phyloP scores from a whole-genome alignment of 305 asterid genomes.

The Nicotiana rustica region DNA sequence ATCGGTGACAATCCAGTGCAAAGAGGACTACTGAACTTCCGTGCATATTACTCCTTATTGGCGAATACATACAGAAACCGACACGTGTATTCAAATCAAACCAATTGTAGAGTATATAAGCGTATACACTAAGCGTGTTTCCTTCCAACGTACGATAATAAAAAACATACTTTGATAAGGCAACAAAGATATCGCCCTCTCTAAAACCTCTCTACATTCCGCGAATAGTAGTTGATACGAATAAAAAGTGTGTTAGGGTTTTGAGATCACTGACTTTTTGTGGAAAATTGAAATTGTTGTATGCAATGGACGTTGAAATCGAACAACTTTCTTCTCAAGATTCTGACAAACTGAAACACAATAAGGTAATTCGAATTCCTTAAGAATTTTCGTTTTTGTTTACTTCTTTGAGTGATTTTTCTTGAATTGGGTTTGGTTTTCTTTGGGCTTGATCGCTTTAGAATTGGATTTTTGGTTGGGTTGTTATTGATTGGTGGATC shows the following conservation, averaged over 20 bases:
- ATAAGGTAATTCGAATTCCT: constrained; percentile 37
- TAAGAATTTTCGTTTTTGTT: not conserved
- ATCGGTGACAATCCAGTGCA: not conserved
- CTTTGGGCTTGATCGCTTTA: not conserved
- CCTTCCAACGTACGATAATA: constrained; percentile 36
- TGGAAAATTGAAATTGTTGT: not conserved
- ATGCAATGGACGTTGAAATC: constrained; percentile 44
- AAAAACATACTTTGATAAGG: constrained; percentile 17
- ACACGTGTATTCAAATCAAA: not conserved
- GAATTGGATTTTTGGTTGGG: not conserved
- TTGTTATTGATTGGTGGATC: not conserved
- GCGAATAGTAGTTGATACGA: not conserved
- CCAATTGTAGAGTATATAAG: not conserved
- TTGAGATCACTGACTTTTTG: constrained; percentile 14
- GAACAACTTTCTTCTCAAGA: constrained; percentile 4
- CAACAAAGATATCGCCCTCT: not conserved
- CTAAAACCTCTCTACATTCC: not conserved
- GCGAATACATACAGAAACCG: not conserved
- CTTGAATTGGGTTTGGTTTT: too few species aligned
- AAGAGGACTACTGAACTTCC: not conserved
- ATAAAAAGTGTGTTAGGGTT: constrained; percentile 13
- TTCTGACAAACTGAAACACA: constrained; percentile 39
- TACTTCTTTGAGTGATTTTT: not conserved
- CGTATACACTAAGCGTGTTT: not conserved
- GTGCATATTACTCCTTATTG: not conserved